A percentile compares a stretch with the other conserved stretches of the same genome.
Conservation (phyloP, 495 filamentous ascomycete genomes). For the Neurospora sp. region DNA sequence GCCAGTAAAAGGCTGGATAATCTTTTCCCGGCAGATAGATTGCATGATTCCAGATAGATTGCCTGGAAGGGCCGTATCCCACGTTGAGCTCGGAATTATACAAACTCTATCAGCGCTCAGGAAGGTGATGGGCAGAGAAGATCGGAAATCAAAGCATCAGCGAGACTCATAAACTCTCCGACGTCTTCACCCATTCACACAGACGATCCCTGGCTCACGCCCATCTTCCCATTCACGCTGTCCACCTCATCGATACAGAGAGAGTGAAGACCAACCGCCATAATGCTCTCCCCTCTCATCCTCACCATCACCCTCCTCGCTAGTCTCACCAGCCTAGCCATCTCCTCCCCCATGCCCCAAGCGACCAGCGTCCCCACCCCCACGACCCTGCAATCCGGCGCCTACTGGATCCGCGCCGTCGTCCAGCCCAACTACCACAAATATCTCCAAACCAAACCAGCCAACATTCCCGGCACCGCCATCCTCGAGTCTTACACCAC, state of each 20-base stretch:
- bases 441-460: conserved; percentile 48
- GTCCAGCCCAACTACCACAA: conserved; percentile 51
- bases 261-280: not conserved
- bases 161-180: not conserved
- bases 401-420: conserved; percentile 53
- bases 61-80: not conserved
- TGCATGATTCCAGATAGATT: not conserved
- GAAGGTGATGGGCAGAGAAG: not conserved
- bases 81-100: rapidly evolving
- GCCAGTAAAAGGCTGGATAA: not conserved
- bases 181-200: not conserved
- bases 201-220: no score
- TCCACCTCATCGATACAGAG: not conserved
- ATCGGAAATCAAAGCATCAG: not conserved
- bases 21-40: not conserved
- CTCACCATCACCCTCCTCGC: not conserved
- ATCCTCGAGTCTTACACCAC: conserved; percentile 43
- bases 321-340: not conserved
- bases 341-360: not conserved
- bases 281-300: not conserved
- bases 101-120: not conserved
- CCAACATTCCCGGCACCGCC: conserved; percentile 37
- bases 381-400: conserved; percentile 36
- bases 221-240: not conserved
- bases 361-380: conserved; percentile 12